These are phyloP conservation scores for Lactarius quietus DNA, from an alignment of 768 basidiomycete species.

Conservation along the genomic window DNA sequence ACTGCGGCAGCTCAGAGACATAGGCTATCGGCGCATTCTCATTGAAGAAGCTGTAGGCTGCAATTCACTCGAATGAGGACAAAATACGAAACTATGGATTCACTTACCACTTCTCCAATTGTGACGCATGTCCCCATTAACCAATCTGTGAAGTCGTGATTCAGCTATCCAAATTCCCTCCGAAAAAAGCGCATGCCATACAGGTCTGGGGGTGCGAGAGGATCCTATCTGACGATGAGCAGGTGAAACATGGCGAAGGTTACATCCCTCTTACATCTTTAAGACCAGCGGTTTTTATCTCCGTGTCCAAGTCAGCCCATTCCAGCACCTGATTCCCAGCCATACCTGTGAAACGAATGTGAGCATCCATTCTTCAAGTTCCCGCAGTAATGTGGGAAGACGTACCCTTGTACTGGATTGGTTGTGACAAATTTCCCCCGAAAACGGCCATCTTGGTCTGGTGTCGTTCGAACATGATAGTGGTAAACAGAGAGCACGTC, in stretches of 20 bases:
- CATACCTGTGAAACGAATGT: slow-evolving; percentile 16
- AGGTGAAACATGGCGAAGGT: background rate
- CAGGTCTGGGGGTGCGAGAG: slow-evolving; percentile 38
- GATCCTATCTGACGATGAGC: slow-evolving; percentile 28
- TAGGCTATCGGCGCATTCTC: slow-evolving; percentile 35
- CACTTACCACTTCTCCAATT: slow-evolving; percentile 7
- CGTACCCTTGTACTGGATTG: slow-evolving; percentile 45
- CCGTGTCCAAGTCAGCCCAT: background rate
- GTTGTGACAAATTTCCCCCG: slow-evolving; percentile 46
- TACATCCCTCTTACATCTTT: slow-evolving; percentile 30
- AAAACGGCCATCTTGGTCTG: slow-evolving; percentile 47
- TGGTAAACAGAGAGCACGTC: slow-evolving; percentile 55
- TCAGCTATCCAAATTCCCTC: background rate
- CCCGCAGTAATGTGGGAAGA: background rate
- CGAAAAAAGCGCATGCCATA: slow-evolving; percentile 16
- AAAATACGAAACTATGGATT: background rate
- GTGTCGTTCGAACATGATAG: slow-evolving; percentile 51
- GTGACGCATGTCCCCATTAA: background rate
- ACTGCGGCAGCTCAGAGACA: slow-evolving; percentile 33
- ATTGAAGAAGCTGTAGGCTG: slow-evolving; percentile 28
- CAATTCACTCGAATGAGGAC: background rate
- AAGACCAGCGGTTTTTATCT: slow-evolving; percentile 27
- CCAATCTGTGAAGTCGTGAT: background rate
- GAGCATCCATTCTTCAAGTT: background rate
- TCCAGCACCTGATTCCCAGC: background rate